These are phyloP conservation scores for Trichoderma reesei DNA, from an alignment of 495 filamentous ascomycete genomes.

Conservation along the genomic window DNA sequence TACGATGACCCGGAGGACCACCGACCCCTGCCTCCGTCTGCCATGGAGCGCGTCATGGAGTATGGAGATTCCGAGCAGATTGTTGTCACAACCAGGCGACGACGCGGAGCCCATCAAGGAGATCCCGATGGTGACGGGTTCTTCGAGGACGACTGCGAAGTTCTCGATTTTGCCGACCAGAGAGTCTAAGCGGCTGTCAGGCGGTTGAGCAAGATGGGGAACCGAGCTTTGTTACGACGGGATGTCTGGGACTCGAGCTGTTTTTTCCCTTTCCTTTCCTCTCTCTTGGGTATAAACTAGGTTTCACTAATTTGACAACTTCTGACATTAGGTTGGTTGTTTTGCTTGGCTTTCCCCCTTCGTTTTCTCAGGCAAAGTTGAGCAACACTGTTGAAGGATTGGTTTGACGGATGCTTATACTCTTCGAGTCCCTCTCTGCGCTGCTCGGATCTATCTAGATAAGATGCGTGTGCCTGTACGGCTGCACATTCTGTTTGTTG, in stretches of 20 bases:
- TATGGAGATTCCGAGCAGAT: slow-evolving; percentile 68
- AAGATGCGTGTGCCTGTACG: neutral
- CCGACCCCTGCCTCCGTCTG: slow-evolving; percentile 42
- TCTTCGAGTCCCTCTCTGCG: neutral
- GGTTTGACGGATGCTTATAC: slow-evolving; percentile 4
- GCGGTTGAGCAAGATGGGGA: neutral
- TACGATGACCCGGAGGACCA: slow-evolving; percentile 42
- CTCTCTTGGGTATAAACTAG: slow-evolving; percentile 4
- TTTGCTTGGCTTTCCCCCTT: neutral
- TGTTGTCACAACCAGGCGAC: slow-evolving; percentile 66
- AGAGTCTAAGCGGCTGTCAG: slow-evolving; percentile 47
- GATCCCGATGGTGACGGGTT: slow-evolving; percentile 65
- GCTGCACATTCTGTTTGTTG: neutral
- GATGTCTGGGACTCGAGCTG: neutral
- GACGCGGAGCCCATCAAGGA: slow-evolving; percentile 42
- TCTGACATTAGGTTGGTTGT: neutral
- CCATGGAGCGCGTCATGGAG: slow-evolving; percentile 47
- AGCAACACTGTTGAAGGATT: slow-evolving; percentile 2
- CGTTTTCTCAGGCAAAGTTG: neutral
- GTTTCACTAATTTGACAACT: slow-evolving; percentile 6
- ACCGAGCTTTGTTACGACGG: neutral
- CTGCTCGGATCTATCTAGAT: slow-evolving; percentile 1
- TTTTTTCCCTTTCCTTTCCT: neutral
- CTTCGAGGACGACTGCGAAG: slow-evolving; percentile 90
- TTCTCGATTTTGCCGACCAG: slow-evolving; percentile 83